Evolutionary conservation across 257 asterid genomes (phyloP).

Genomic region (Henckelia pumila): DNA sequence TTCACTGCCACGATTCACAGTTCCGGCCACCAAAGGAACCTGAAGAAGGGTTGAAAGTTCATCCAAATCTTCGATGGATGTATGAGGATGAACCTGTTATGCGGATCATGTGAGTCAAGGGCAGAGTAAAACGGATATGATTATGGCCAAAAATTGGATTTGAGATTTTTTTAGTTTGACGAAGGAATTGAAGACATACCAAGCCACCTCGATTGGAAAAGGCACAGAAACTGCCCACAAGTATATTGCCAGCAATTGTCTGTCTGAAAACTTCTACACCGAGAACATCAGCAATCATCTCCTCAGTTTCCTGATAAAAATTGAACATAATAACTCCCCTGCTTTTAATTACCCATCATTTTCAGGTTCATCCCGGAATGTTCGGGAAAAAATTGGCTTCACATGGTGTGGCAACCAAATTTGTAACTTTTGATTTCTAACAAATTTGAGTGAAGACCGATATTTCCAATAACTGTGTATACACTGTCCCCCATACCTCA

Average conservation of each 20-base stretch:
- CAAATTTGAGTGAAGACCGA: no score
- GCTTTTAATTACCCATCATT: not conserved
- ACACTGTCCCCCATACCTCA: not conserved
- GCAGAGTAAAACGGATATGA: no score
- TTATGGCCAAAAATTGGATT: not conserved
- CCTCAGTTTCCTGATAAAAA: conserved; percentile 77
- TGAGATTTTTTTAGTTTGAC: not conserved
- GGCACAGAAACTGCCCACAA: conserved; percentile 80
- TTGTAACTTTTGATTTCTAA: not conserved
- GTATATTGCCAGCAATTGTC: conserved; percentile 80
- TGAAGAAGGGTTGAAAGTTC: conserved; percentile 91
- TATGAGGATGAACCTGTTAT: conserved; percentile 81
- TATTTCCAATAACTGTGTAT: no score
- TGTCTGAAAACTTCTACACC: conserved; percentile 94
- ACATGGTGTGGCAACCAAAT: not conserved
- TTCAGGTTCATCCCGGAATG: not conserved
- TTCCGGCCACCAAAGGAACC: conserved; percentile 86
- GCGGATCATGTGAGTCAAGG: not conserved
- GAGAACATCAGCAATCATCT: conserved; percentile 81
- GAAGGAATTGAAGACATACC: conserved; percentile 44
- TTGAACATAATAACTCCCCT: not conserved
- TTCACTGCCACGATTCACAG: conserved; percentile 89
- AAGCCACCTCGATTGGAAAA: conserved; percentile 85
- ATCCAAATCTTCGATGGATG: conserved; percentile 83
- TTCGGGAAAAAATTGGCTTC: not conserved